A percentile compares a stretch with the other conserved stretches of the same genome.
Evolutionary conservation across 2,329 filamentous ascomycete species (phyloP).

Genomic region (Diaporthe sp.): DNA sequence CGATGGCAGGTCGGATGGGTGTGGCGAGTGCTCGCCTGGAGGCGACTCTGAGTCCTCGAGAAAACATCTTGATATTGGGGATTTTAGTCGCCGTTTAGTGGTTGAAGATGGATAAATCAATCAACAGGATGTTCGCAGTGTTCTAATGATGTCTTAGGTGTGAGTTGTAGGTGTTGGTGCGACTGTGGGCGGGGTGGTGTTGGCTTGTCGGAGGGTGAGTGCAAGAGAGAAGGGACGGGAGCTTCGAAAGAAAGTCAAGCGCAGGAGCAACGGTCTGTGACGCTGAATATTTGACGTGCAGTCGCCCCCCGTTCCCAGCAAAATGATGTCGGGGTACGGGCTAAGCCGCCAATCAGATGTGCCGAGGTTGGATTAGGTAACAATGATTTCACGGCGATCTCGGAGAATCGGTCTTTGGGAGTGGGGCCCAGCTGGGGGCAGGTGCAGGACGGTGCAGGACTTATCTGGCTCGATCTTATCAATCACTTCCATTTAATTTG

Average conservation of each 20-base stretch:
- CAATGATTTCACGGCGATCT: slow-evolving; percentile 27
- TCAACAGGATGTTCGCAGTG: not conserved
- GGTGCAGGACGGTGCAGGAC: not conserved
- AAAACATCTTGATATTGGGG: slow-evolving; percentile 55
- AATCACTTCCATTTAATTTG: slow-evolving; percentile 30
- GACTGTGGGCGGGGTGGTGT: slow-evolving; percentile 8
- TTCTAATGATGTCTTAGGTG: slow-evolving; percentile 2
- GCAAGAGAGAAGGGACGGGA: slow-evolving; percentile 3
- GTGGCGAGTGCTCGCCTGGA: slow-evolving; percentile 58
- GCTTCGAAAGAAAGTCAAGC: slow-evolving; percentile 2
- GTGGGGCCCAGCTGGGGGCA: too few species aligned
- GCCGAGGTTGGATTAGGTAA: not conserved
- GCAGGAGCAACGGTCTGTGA: slow-evolving; percentile 25
- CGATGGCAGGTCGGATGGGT: slow-evolving; percentile 53
- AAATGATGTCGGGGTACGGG: slow-evolving; percentile 32
- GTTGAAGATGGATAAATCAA: not conserved
- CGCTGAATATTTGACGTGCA: slow-evolving; percentile 34
- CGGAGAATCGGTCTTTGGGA: slow-evolving; percentile 32
- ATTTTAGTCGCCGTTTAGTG: not conserved
- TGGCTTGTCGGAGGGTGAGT: not conserved
- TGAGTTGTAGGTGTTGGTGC: slow-evolving; percentile 8
- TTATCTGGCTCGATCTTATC: slow-evolving; percentile 28
- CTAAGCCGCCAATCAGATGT: slow-evolving; percentile 3
- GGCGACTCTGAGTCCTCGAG: slow-evolving; percentile 58
- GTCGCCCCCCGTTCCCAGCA: slow-evolving; percentile 21